Evolutionary conservation across 2,329 filamentous ascomycete species (phyloP).

Genomic region (Drechslerella dactyloides): DNA sequence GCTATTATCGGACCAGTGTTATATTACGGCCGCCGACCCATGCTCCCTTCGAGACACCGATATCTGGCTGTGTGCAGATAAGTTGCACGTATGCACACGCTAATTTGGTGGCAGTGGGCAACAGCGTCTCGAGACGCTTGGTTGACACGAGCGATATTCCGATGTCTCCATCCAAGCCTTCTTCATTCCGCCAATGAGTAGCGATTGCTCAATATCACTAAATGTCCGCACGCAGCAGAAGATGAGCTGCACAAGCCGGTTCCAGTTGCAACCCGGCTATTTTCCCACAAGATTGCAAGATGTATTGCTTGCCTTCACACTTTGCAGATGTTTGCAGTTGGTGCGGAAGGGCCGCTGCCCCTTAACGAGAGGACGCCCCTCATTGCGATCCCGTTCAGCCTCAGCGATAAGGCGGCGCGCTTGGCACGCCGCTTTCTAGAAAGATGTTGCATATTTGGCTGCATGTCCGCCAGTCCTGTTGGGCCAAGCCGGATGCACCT

Average conservation of each 20-base stretch:
- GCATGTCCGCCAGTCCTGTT: constrained; percentile 28
- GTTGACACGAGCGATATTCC: no score
- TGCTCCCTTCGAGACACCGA: constrained; percentile 13
- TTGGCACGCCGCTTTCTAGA: constrained; percentile 44
- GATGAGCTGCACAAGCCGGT: no score
- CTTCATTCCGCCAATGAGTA: no score
- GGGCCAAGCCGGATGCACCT: constrained; percentile 5
- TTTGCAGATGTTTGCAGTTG: no score
- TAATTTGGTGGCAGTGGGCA: constrained; percentile 22
- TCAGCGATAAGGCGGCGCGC: constrained; percentile 42
- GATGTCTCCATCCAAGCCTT: no score
- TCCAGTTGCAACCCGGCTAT: no score
- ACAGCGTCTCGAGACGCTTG: constrained; percentile 10
- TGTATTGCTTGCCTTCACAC: neutral
- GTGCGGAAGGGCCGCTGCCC: neutral
- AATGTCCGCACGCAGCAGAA: no score
- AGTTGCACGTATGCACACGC: constrained; percentile 38
- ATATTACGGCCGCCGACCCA: constrained; percentile 3
- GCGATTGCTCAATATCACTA: no score
- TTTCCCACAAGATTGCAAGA: no score
- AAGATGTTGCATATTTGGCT: constrained; percentile 49
- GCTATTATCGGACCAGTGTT: constrained; percentile 5
- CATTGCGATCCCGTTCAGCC: constrained; percentile 26
- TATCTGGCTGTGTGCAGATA: constrained; percentile 31
- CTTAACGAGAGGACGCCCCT: neutral